Conservation (phyloP, 495 filamentous ascomycete species). For the Aspergillus ellipticus region DNA sequence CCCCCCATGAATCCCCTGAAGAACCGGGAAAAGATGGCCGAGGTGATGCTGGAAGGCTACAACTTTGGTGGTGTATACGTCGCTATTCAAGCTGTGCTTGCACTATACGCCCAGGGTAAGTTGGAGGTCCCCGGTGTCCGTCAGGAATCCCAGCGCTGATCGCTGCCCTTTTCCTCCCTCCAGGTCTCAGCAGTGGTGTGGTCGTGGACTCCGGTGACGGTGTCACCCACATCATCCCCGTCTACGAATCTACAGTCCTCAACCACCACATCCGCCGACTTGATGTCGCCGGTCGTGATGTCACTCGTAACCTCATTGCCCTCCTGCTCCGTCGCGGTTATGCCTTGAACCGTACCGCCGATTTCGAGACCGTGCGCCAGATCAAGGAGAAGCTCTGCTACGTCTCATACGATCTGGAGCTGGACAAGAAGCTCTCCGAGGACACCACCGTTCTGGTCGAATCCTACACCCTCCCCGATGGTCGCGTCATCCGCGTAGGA, state of each 20-base stretch:
- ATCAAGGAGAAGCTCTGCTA: slow-evolving; percentile 99
- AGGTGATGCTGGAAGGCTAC: slow-evolving; percentile 98
- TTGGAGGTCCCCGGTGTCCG: neutral
- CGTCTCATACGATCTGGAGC: slow-evolving; percentile 94
- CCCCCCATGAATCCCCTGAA: slow-evolving; percentile 95
- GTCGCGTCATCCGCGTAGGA: slow-evolving; percentile 90
- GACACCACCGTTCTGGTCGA: slow-evolving; percentile 98
- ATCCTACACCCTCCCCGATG: slow-evolving; percentile 94
- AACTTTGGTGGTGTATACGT: slow-evolving; percentile 97
- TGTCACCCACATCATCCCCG: slow-evolving; percentile 96
- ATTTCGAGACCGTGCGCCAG: slow-evolving; percentile 98
- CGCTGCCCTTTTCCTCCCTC: neutral
- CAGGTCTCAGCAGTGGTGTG: slow-evolving; percentile 89
- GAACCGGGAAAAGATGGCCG: slow-evolving; percentile 95
- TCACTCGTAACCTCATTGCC: slow-evolving; percentile 94
- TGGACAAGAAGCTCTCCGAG: slow-evolving; percentile 93
- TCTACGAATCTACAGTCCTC: slow-evolving; percentile 94
- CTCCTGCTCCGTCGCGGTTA: slow-evolving; percentile 94
- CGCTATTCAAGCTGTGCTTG: slow-evolving; percentile 95
- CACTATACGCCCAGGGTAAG: slow-evolving; percentile 92
- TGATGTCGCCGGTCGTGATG: slow-evolving; percentile 94
- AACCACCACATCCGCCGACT: slow-evolving; percentile 93
- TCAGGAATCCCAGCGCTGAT: neutral
- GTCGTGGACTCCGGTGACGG: slow-evolving; percentile 98
- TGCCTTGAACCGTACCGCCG: slow-evolving; percentile 94